A percentile compares a stretch with the other conserved stretches of the same genome.
Conservation (phyloP, 2,329 filamentous ascomycete species). For the Aspergillus sp. region DNA sequence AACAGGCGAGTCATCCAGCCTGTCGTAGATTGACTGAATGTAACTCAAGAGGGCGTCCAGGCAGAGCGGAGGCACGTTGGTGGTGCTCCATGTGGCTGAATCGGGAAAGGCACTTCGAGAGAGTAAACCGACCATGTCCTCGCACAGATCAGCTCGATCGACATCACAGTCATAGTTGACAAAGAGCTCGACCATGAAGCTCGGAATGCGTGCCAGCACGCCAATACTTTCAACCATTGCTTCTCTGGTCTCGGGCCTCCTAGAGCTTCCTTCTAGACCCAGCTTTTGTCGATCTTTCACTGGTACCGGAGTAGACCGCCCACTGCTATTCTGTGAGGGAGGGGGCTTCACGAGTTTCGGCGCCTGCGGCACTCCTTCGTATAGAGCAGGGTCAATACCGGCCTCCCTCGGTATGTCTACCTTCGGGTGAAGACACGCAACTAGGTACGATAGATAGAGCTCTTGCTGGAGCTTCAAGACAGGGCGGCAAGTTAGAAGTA, state of each 20-base stretch:
- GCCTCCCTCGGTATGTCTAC: slow-evolving; percentile 90
- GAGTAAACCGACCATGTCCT: slow-evolving; percentile 91
- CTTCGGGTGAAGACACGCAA: slow-evolving; percentile 90
- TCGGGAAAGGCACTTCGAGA: slow-evolving; percentile 95
- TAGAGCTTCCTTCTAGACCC: slow-evolving; percentile 85
- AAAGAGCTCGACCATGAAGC: slow-evolving; percentile 92
- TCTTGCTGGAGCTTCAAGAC: slow-evolving; percentile 97
- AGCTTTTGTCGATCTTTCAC: slow-evolving; percentile 91
- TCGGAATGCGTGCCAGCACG: slow-evolving; percentile 87
- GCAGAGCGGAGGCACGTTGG: slow-evolving; percentile 93
- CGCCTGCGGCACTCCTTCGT: slow-evolving; percentile 88
- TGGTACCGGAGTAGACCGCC: slow-evolving; percentile 84
- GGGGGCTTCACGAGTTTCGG: slow-evolving; percentile 83
- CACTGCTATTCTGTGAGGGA: slow-evolving; percentile 76
- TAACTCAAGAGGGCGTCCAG: slow-evolving; percentile 89
- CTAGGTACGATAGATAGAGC: slow-evolving; percentile 89
- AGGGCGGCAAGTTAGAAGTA: slow-evolving; percentile 85
- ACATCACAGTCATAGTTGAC: slow-evolving; percentile 98
- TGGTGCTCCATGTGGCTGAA: slow-evolving; percentile 98
- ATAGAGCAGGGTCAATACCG: slow-evolving; percentile 87
- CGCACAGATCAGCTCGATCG: slow-evolving; percentile 87
- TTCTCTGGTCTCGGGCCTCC: slow-evolving; percentile 93
- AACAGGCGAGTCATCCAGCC: slow-evolving; percentile 72
- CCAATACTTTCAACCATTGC: slow-evolving; percentile 98
- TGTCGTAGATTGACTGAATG: slow-evolving; percentile 87